Conservation (phyloP, 2,329 filamentous ascomycete species). For the Pseudonectria buxi region DNA sequence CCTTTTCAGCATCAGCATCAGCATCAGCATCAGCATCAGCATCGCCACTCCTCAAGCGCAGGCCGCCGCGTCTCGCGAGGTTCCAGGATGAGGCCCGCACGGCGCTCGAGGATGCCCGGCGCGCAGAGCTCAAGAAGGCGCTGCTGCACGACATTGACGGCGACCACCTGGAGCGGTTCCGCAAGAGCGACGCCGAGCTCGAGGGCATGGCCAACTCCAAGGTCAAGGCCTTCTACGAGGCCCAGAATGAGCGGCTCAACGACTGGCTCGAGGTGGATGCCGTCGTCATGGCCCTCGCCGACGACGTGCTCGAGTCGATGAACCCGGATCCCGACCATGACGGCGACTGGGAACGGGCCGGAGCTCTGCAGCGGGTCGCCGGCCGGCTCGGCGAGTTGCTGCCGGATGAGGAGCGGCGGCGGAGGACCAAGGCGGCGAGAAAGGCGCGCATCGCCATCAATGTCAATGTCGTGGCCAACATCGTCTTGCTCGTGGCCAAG, state of each 20-base stretch:
- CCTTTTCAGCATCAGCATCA: conserved; percentile 2
- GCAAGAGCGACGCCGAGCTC: conserved; percentile 23
- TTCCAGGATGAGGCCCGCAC: conserved; percentile 25
- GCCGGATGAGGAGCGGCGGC: conserved; percentile 24
- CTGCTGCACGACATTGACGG: conserved; percentile 25
- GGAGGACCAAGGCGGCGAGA: conserved; percentile 16
- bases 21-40: not conserved
- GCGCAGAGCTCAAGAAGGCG: conserved; percentile 24
- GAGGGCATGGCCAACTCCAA: conserved; percentile 22
- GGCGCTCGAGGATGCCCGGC: conserved; percentile 24
- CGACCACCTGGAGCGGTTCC: conserved; percentile 21
- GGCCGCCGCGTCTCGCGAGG: conserved; percentile 30
- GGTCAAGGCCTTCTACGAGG: conserved; percentile 22
- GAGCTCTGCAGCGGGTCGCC: conserved; percentile 23
- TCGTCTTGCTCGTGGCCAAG: conserved; percentile 65
- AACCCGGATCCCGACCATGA: conserved; percentile 29
- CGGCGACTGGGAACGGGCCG: conserved; percentile 24
- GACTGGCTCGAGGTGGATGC: conserved; percentile 30
- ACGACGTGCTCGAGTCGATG: conserved; percentile 29
- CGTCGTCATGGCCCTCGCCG: conserved; percentile 27
- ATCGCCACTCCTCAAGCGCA: conserved; percentile 2
- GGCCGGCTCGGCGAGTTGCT: conserved; percentile 26
- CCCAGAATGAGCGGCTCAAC: conserved; percentile 25
- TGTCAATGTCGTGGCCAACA: conserved; percentile 71
- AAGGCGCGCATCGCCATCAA: conserved; percentile 60